Evolutionary conservation across 2,329 filamentous ascomycete species (phyloP).

Genomic region (Colletotrichum gloeosporioides): DNA sequence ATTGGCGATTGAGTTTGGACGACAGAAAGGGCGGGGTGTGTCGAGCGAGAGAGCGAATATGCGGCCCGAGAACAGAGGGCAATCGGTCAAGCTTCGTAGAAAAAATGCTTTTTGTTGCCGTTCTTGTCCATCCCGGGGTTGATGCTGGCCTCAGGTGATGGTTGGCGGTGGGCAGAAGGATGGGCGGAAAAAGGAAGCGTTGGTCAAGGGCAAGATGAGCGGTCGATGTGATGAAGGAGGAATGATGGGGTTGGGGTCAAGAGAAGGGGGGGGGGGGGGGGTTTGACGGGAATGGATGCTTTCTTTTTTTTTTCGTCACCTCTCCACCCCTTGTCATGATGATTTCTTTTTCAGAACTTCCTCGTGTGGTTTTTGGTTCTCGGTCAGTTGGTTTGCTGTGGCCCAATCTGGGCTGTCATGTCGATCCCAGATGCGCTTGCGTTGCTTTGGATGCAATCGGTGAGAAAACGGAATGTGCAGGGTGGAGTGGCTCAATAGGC

Average conservation of each 20-base stretch:
- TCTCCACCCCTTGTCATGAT: not conserved
- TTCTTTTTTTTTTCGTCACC: slow-evolving; percentile 1
- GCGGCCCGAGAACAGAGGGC: not conserved
- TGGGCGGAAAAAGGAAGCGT: not conserved
- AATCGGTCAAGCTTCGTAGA: not conserved
- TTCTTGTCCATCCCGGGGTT: not conserved
- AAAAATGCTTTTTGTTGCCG: not conserved
- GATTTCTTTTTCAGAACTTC: not conserved
- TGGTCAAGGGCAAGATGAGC: not conserved
- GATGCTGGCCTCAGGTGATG: not conserved
- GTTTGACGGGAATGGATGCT: slow-evolving; percentile 4
- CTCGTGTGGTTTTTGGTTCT: not conserved
- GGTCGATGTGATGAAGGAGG: slow-evolving; percentile 6
- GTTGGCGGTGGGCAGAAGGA: not conserved
- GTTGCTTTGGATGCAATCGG: slow-evolving; percentile 13
- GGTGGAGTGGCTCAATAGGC: not conserved
- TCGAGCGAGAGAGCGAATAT: not conserved
- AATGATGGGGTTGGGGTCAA: not conserved
- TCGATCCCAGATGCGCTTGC: slow-evolving; percentile 13
- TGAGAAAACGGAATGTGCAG: slow-evolving; percentile 8
- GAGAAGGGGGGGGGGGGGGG: not conserved
- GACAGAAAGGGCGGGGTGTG: not conserved
- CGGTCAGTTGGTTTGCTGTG: not conserved
- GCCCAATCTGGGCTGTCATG: not conserved
- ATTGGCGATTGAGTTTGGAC: slow-evolving; percentile 9